Base-by-base conservation (phyloP, 768 basidiomycete species). In the Agrocybe pediades region DNA sequence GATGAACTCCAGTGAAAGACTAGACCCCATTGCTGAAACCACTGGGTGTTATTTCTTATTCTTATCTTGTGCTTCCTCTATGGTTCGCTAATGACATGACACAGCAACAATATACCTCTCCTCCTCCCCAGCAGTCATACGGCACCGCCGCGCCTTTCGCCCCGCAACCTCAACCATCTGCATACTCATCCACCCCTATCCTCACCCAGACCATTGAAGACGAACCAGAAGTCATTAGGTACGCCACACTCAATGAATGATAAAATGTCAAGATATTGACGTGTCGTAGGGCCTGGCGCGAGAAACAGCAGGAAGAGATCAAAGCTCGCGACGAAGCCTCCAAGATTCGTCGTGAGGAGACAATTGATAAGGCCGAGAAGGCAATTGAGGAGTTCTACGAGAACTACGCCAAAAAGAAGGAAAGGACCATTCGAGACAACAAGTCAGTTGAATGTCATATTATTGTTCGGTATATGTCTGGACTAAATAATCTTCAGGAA, bases 331-430 rank as follows among this genome's bases (percentile, higher is more conserved):
- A 98, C 68, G 91, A 90, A 62, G 83, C 78, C 23, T 87, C 92
- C 27, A 84, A 85, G 66, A 77, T 75, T 26, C 87, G 84, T 66
- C 86, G 88, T 61, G 87, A 92, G 61, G 92, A 94, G 59, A 91
- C 86, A 26, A 86, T 95, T 60, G 77, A 80, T 42, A 90, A 85
- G 66, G 95, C 95, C 17, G 92, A 95, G 65, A 81, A 84, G 58
- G 77, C 88, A 39, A 94, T 96, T 57, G 93, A 95, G 71, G 85
- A 89, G 59, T 95, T 95, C 68, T 95, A 95, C 64, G 89, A 91
- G 65, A 82, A 88, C 46, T 94, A 98, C 67, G 82, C 91, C 29
- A 78, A 79, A 54, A 90, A 92, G 78, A 96, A 95, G 73, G 92
- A 95, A 74, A 83, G 83, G 68, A 86, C 86, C 60, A 97, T 99